Conservation (phyloP, 352 stramenopile species). For the Phytophthora boehmeriae region DNA sequence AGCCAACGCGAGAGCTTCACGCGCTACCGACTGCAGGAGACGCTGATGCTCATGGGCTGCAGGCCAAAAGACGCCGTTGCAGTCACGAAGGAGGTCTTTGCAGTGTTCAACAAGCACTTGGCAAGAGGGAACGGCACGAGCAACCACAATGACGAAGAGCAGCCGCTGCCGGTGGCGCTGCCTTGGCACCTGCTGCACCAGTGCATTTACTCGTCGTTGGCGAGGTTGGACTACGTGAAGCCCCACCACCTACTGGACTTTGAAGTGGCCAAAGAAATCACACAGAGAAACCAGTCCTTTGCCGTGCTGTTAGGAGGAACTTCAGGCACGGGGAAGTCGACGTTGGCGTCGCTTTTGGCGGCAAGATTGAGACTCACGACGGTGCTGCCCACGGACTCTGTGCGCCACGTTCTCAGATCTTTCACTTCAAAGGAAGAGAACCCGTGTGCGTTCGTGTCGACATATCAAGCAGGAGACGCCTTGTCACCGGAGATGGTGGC, state of each 20-base stretch:
- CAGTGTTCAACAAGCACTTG: conserved; percentile 61
- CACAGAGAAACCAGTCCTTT: conserved; percentile 86
- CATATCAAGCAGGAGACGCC: conserved; percentile 87
- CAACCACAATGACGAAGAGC: conserved; percentile 21
- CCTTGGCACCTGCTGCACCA: conserved; percentile 82
- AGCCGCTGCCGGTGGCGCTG: conserved; percentile 29
- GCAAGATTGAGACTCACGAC: conserved; percentile 82
- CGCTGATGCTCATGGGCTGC: conserved; percentile 89
- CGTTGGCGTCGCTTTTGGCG: conserved; percentile 78
- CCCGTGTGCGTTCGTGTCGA: conserved; percentile 85
- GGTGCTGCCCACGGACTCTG: conserved; percentile 84
- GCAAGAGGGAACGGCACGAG: conserved; percentile 21
- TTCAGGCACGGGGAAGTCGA: conserved; percentile 87
- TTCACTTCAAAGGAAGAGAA: conserved; percentile 86
- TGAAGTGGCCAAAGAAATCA: conserved; percentile 86
- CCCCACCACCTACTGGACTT: conserved; percentile 86
- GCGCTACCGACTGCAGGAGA: conserved; percentile 86
- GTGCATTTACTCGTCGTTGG: conserved; percentile 82
- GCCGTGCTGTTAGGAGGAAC: conserved; percentile 87
- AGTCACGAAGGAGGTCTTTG: conserved; percentile 75
- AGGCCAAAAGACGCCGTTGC: conserved; percentile 73
- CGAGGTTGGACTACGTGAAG: conserved; percentile 84
- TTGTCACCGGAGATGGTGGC: conserved; percentile 55
- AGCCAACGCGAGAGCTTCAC: conserved; percentile 70
- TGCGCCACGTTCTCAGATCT: conserved; percentile 80